These are phyloP conservation scores for Kernera saxatilis DNA, from an alignment of 345 rosid species.

Conservation along the genomic window DNA sequence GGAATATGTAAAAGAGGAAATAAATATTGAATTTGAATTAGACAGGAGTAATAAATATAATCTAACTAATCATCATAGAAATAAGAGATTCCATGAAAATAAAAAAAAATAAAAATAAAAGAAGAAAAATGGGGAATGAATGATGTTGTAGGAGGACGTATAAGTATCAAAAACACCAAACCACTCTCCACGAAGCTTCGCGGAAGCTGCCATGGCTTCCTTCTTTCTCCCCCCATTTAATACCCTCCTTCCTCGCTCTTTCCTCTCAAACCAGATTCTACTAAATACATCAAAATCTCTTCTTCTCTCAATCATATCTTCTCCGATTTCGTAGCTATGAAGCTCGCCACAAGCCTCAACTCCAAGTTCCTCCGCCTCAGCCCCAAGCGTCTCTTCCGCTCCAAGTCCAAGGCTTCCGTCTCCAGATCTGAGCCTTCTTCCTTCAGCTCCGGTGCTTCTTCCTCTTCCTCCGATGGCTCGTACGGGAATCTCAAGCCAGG, in stretches of 20 bases:
- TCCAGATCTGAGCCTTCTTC: conserved; percentile 63
- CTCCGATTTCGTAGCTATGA: conserved; percentile 28
- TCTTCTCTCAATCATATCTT: not conserved
- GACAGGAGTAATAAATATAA: not conserved
- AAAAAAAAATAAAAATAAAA: not conserved
- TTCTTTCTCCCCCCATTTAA: conserved; percentile 47
- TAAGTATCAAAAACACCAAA: conserved; percentile 8
- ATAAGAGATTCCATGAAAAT: not conserved
- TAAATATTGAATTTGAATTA: not conserved
- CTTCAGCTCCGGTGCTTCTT: conserved; percentile 43
- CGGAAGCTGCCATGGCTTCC: conserved; percentile 65
- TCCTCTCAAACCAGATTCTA: conserved; percentile 22
- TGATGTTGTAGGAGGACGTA: not conserved
- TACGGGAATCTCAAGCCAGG: conserved; percentile 10
- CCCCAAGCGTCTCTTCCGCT: conserved; percentile 58
- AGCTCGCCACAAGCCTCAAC: conserved; percentile 32
- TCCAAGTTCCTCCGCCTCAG: conserved; percentile 41
- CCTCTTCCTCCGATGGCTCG: conserved; percentile 39
- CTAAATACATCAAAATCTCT: not conserved
- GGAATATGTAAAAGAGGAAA: not conserved
- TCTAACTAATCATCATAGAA: not conserved
- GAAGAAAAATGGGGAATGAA: not conserved
- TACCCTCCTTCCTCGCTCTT: conserved; percentile 26
- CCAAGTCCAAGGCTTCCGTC: conserved; percentile 37
- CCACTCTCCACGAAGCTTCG: conserved; percentile 56